These are phyloP conservation scores for Herpotrichia juniperi DNA, from an alignment of 2,329 filamentous ascomycete species.

Conservation along the genomic window DNA sequence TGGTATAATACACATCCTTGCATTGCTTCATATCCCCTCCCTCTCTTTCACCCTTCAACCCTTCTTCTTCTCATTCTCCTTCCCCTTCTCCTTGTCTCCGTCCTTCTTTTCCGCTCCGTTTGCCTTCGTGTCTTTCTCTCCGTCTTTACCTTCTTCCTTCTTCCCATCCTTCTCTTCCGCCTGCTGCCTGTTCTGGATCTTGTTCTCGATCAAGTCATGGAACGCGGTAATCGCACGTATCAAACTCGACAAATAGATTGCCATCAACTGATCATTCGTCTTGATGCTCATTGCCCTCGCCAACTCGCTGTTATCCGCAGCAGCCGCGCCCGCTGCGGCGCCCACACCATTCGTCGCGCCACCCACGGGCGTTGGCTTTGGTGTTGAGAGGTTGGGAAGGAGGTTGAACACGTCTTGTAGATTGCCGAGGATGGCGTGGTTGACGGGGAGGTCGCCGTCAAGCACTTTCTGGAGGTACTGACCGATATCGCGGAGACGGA, in stretches of 20 bases:
- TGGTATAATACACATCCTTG: slow-evolving; percentile 31
- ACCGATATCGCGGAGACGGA: slow-evolving; percentile 93
- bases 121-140: slow-evolving; percentile 66
- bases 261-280: slow-evolving; percentile 98
- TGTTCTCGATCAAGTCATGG: slow-evolving; percentile 99
- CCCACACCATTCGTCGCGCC: slow-evolving; percentile 56
- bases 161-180: slow-evolving; percentile 91
- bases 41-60: slow-evolving; percentile 47
- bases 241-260: slow-evolving; percentile 95
- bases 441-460: slow-evolving; percentile 89
- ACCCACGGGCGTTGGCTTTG: slow-evolving; percentile 64
- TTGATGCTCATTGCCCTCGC: slow-evolving; percentile 98
- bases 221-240: slow-evolving; percentile 98
- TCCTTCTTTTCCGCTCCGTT: slow-evolving; percentile 59
- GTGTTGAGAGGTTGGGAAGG: slow-evolving; percentile 90
- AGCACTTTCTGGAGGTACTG: slow-evolving; percentile 95
- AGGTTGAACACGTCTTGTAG: slow-evolving; percentile 99
- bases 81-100: slow-evolving; percentile 62
- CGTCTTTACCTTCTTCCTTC: slow-evolving; percentile 65
- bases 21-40: slow-evolving; percentile 8
- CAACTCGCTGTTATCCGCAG: slow-evolving; percentile 76
- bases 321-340: slow-evolving; percentile 52
- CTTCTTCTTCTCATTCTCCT: slow-evolving; percentile 63
- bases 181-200: slow-evolving; percentile 98
- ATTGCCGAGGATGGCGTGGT: slow-evolving; percentile 96